phyloP scores from a whole-genome alignment of 768 basidiomycete genomes.

The Lepiota venenata region DNA sequence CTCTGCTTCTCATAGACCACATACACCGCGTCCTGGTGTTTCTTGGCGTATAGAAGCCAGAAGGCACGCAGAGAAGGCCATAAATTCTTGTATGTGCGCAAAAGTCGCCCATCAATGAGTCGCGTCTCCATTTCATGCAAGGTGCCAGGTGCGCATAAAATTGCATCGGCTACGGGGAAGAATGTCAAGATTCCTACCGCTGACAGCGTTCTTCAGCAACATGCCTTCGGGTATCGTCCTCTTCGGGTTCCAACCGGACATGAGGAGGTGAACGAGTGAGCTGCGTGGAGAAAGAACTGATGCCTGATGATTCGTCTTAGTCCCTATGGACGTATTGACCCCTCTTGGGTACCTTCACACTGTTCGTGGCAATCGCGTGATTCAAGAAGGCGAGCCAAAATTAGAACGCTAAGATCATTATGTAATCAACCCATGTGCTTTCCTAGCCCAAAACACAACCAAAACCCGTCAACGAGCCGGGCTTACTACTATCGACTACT shows the following conservation, averaged over 20 bases:
- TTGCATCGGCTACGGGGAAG: conserved; percentile 25
- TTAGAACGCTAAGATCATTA: no score
- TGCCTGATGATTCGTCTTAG: no score
- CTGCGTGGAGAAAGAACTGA: no score
- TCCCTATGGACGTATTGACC: no score
- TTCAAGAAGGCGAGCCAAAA: no score
- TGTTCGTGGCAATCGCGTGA: no score
- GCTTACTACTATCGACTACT: no score
- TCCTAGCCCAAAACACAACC: no score
- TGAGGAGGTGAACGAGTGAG: neutral
- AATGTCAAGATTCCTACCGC: conserved; percentile 1
- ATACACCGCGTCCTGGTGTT: conserved; percentile 38
- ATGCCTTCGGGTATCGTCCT: conserved; percentile 27
- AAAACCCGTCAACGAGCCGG: no score
- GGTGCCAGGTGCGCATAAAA: conserved; percentile 35
- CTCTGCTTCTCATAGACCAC: conserved; percentile 47
- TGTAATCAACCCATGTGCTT: no score
- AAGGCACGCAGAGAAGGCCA: conserved; percentile 46
- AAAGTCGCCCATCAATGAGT: conserved; percentile 40
- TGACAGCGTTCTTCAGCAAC: neutral
- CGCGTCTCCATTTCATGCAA: conserved; percentile 39
- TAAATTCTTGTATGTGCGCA: conserved; percentile 50
- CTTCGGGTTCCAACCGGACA: conserved; percentile 27
- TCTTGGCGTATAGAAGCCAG: conserved; percentile 36
- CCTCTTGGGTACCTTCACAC: no score